Evolutionary conservation across 306 rosid genomes (phyloP).

Genomic region (Quercus wislizeni): DNA sequence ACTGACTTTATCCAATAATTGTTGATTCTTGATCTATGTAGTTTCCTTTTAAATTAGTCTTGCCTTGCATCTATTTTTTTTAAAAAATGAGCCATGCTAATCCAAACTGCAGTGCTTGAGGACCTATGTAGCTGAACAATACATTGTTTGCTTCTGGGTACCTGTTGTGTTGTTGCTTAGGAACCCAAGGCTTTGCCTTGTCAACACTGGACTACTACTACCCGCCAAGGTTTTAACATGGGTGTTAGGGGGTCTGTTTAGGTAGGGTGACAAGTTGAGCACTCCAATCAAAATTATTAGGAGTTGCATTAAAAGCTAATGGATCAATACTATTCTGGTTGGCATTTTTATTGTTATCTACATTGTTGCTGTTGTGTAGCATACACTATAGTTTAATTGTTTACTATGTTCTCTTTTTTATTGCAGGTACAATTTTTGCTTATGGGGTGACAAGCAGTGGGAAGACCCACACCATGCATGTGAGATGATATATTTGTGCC

Average conservation of each 20-base stretch:
- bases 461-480: constrained; percentile 99
- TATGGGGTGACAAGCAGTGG: constrained; percentile 99
- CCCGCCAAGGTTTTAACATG: not conserved
- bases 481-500: constrained; percentile 39
- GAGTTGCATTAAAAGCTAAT: not conserved
- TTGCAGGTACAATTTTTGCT: constrained; percentile 91
- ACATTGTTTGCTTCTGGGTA: not conserved
- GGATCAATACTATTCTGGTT: not conserved
- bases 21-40: not conserved
- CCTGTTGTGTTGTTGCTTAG: not conserved
- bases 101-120: not conserved
- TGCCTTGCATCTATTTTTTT: not conserved
- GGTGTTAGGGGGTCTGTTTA: constrained; percentile 1
- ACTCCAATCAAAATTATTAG: constrained; percentile 7
- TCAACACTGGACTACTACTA: not conserved
- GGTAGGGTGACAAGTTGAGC: constrained; percentile 10
- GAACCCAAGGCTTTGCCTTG: not conserved
- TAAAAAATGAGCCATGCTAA: not conserved
- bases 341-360: constrained; percentile 20
- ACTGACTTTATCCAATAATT: not conserved
- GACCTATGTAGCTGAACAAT: not conserved
- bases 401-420: constrained; percentile 24
- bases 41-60: not conserved
- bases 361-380: constrained; percentile 24
- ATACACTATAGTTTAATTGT: constrained; percentile 7